These are phyloP conservation scores for Aspergillus sp. DNA, from an alignment of 2,329 filamentous ascomycete species.

Conservation along the genomic window DNA sequence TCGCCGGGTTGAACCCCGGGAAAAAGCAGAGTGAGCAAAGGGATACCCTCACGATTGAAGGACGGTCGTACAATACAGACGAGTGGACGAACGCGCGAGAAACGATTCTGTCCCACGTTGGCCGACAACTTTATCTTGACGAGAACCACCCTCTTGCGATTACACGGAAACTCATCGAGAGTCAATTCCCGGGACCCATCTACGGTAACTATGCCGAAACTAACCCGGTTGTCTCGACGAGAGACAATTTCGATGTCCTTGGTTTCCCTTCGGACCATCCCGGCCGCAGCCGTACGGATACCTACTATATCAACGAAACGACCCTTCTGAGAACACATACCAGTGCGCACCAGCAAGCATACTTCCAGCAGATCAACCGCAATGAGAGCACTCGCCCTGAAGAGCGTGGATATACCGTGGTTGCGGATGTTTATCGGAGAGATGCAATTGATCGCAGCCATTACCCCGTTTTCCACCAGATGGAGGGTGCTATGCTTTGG, in stretches of 20 bases:
- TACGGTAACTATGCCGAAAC: constrained; percentile 73
- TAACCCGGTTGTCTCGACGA: constrained; percentile 74
- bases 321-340: constrained; percentile 90
- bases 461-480: constrained; percentile 97
- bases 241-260: constrained; percentile 94
- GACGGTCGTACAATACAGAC: constrained; percentile 60
- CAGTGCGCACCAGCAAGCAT: constrained; percentile 84
- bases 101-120: constrained; percentile 66
- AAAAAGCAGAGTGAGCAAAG: constrained; percentile 12
- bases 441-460: constrained; percentile 93
- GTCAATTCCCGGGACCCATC: constrained; percentile 66
- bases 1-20: constrained; percentile 1
- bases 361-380: constrained; percentile 59
- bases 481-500: constrained; percentile 93
- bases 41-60: constrained; percentile 51
- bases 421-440: constrained; percentile 88
- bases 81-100: constrained; percentile 77
- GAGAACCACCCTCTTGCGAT: constrained; percentile 84
- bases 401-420: constrained; percentile 73
- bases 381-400: constrained; percentile 29
- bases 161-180: constrained; percentile 86
- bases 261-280: constrained; percentile 85
- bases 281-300: constrained; percentile 80
- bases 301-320: constrained; percentile 83
- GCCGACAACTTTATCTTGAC: constrained; percentile 79